Evolutionary conservation across 1,284 basidiomycete genomes (phyloP), one percentile per base, ranked within the genome.

Genomic region (Spongispora temasekensis): DNA sequence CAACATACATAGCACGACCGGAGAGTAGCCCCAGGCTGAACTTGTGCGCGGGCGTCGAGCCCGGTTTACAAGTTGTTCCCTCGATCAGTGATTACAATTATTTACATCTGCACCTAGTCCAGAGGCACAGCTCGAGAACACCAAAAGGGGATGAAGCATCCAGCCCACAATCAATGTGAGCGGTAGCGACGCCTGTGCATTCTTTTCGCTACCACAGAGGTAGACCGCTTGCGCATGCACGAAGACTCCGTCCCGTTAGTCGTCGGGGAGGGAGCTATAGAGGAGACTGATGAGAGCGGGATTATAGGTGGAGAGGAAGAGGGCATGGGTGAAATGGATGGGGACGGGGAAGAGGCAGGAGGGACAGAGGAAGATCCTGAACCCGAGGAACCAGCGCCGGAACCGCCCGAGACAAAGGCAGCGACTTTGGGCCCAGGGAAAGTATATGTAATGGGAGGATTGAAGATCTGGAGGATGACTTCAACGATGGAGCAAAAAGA

Each of bases 391-490:
- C 62, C 61, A 44, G 53, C 23, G 17, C 61, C 17, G 21, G 64
- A 58, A 6, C 69, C 53, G 34, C 61, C 55, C 19, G 60, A 31
- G 6, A 37, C 56, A 1, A 76, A 61, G 3, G 57, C 12, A 7
- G 66, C 67, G 37, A 81, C 59, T 17, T 68, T 32, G 1, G 75
- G 76, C 2, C 80, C 79, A 15, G 79, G 79, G 68, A 79, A 81
- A 6, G 31, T 51, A 64, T 81, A 81, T 8, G 27, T 12, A 55
- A 64, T 60, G 0, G 66, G 58, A 1, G 65, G 53, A 62, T 77
- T 69, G 64, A 73, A 82, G 28, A 81, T 68, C 76, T 79, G 40
- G 8, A 1, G n/a, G 2, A 10, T 1, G n/a, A n/a, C n/a, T n/a
- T 1, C 2, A 40, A 65, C 52, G 63, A 37, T 35, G 17, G 25